A percentile compares a stretch with the other conserved stretches of the same genome.
These are phyloP conservation scores for Neonectria ditissima DNA, from an alignment of 2,329 filamentous ascomycete genomes.

Conservation along the genomic window DNA sequence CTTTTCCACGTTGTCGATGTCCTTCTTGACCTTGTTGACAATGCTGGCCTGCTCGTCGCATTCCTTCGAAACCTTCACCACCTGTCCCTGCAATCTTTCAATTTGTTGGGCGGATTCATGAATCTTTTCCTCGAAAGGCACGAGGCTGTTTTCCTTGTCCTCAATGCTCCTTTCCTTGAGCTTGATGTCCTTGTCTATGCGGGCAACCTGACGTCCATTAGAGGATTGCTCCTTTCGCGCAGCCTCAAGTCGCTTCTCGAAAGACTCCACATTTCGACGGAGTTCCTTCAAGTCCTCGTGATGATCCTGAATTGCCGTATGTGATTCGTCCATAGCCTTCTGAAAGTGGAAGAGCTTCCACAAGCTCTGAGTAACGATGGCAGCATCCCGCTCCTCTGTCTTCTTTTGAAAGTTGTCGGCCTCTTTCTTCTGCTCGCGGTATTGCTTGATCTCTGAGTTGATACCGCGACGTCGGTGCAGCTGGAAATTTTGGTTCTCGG, in stretches of 20 bases:
- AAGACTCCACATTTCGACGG: conserved; percentile 86
- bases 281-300: conserved; percentile 96
- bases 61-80: conserved; percentile 79
- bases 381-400: conserved; percentile 88
- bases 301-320: conserved; percentile 88
- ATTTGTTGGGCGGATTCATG: conserved; percentile 79
- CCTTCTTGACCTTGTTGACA: conserved; percentile 81
- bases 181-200: conserved; percentile 87
- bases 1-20: conserved; percentile 87
- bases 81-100: conserved; percentile 74
- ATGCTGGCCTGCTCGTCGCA: conserved; percentile 76
- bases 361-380: conserved; percentile 90
- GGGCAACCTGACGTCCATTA: conserved; percentile 79
- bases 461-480: conserved; percentile 91
- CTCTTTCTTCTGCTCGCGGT: conserved; percentile 95
- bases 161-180: conserved; percentile 88
- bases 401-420: conserved; percentile 94
- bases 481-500: conserved; percentile 89
- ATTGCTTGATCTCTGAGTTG: conserved; percentile 98
- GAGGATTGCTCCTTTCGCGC: conserved; percentile 87
- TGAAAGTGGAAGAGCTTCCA: conserved; percentile 99
- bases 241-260: conserved; percentile 81
- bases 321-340: conserved; percentile 91
- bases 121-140: conserved; percentile 94
- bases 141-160: conserved; percentile 83